Percentiles rank a stretch among this genome's conserved stretches.
These are phyloP conservation scores for Aspergillus hiratsukae DNA, from an alignment of 2,329 filamentous ascomycete genomes.

Conservation along the genomic window DNA sequence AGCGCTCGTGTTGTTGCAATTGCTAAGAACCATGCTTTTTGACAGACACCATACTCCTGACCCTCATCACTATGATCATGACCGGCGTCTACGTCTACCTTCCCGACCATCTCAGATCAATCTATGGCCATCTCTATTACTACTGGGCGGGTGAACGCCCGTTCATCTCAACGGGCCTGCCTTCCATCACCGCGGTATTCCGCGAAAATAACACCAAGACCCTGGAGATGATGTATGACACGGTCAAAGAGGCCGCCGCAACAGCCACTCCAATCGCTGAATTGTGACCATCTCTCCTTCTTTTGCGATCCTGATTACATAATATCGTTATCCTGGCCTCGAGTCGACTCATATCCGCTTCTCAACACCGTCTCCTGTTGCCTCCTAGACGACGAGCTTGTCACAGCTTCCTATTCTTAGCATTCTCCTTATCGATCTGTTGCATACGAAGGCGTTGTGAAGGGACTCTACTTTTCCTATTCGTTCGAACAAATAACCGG, in stretches of 20 bases:
- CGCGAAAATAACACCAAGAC: constrained; percentile 26
- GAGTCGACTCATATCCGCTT: background rate
- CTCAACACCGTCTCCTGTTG: background rate
- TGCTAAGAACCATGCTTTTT: constrained; percentile 1
- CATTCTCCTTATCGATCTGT: background rate
- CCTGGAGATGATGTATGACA: constrained; percentile 46
- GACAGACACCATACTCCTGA: constrained; percentile 83
- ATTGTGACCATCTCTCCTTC: constrained; percentile 19
- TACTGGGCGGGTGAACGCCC: constrained; percentile 77
- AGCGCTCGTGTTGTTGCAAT: background rate
- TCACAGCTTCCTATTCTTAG: background rate
- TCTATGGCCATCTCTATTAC: constrained; percentile 84
- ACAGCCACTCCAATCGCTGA: constrained; percentile 32
- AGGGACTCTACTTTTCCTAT: constrained; percentile 8
- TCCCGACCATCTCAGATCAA: constrained; percentile 79
- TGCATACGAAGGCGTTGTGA: constrained; percentile 2
- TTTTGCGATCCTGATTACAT: background rate
- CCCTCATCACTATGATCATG: constrained; percentile 78
- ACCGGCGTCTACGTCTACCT: constrained; percentile 90
- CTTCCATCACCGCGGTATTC: constrained; percentile 31
- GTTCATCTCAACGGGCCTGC: constrained; percentile 30
- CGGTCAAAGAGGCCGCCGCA: constrained; percentile 43
- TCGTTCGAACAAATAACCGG: constrained; percentile 10
- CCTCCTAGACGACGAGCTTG: background rate
- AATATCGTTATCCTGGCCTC: background rate